Evolutionary conservation across 2,329 filamentous ascomycete genomes (phyloP).

Genomic region (Aspergillus clavatus): DNA sequence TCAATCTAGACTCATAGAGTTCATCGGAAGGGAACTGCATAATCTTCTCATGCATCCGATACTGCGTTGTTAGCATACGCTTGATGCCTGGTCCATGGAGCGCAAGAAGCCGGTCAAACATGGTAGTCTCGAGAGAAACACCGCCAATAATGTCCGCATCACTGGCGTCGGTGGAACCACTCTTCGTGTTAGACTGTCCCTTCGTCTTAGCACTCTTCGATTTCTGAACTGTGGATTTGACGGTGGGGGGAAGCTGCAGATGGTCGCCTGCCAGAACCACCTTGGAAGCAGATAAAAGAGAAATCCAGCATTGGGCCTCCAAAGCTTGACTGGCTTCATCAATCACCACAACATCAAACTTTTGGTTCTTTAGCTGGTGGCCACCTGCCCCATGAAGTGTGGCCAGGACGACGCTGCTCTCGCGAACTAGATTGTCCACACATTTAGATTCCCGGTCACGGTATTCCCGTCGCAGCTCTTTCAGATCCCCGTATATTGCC

Average conservation of each 20-base stretch:
- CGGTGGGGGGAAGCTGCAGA: constrained; percentile 86
- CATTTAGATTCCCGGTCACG: constrained; percentile 78
- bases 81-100: constrained; percentile 82
- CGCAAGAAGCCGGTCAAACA: constrained; percentile 82
- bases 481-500: constrained; percentile 79
- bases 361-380: constrained; percentile 69
- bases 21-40: constrained; percentile 91
- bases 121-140: constrained; percentile 73
- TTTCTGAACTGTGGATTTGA: constrained; percentile 64
- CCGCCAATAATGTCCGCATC: constrained; percentile 42
- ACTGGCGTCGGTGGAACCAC: constrained; percentile 34
- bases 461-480: constrained; percentile 81
- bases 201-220: constrained; percentile 46
- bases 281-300: constrained; percentile 72
- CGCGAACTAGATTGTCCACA: constrained; percentile 66
- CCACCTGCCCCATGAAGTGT: constrained; percentile 91
- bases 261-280: constrained; percentile 91
- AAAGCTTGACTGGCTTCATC: constrained; percentile 95
- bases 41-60: constrained; percentile 94
- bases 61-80: constrained; percentile 92
- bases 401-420: constrained; percentile 82
- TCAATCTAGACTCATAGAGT: constrained; percentile 75
- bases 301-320: constrained; percentile 96
- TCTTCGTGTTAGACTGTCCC: constrained; percentile 26
- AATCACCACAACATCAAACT: constrained; percentile 90